These are phyloP conservation scores for Lactarius evosmus DNA, from an alignment of 768 basidiomycete species.

Conservation along the genomic window DNA sequence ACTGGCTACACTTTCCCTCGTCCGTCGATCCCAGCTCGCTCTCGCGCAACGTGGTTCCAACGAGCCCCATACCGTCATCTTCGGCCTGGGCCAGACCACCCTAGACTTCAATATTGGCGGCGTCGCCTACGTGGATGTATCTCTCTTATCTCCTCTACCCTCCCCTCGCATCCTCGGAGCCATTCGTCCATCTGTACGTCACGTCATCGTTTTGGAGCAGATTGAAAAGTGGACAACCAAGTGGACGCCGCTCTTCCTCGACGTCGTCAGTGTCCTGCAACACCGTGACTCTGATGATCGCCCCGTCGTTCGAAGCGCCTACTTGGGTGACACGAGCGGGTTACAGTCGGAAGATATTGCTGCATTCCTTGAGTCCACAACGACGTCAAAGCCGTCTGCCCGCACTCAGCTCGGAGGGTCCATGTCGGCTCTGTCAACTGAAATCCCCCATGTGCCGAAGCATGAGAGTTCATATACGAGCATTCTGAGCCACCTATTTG, in stretches of 20 bases:
- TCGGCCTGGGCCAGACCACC: constrained; percentile 59
- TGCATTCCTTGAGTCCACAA: constrained; percentile 48
- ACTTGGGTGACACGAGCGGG: constrained; percentile 51
- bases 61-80: constrained; percentile 62
- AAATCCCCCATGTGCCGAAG: constrained; percentile 68
- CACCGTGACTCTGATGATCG: constrained; percentile 46
- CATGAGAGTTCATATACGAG: constrained; percentile 92
- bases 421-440: constrained; percentile 32
- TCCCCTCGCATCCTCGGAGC: constrained; percentile 50
- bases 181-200: constrained; percentile 60
- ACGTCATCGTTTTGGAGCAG: constrained; percentile 82
- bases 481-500: constrained; percentile 79
- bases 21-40: constrained; percentile 60
- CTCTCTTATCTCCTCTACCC: constrained; percentile 67
- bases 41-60: constrained; percentile 49
- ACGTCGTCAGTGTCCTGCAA: constrained; percentile 71
- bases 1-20: constrained; percentile 57
- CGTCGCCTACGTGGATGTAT: constrained; percentile 60
- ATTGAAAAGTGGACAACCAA: constrained; percentile 70
- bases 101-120: constrained; percentile 48
- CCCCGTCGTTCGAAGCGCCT: constrained; percentile 58
- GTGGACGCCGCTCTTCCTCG: constrained; percentile 86
- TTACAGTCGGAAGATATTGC: constrained; percentile 45
- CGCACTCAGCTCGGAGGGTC: constrained; percentile 50
- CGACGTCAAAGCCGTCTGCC: constrained; percentile 37